Evolutionary conservation across 2,329 filamentous ascomycete genomes (phyloP), one percentile per base, ranked within the genome.

Genomic region (Penicillium frequentans): DNA sequence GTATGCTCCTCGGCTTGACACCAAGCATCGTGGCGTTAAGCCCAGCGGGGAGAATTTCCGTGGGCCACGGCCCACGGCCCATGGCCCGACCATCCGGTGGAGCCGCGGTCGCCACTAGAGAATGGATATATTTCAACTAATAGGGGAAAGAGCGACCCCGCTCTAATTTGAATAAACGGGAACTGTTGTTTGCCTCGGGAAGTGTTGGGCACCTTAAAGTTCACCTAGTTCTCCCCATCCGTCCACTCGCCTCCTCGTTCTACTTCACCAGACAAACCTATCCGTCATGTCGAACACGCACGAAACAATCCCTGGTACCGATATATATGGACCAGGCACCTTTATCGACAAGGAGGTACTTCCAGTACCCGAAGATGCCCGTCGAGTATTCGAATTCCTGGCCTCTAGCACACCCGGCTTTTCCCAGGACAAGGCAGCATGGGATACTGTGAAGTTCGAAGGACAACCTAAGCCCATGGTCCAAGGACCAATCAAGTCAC

Each of bases 401-500:
- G 75, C 74, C 4, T 64, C 66, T 3, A 53, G 62, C 47, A 79
- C 77, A 1, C 77, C 77, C 2, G 73, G 71, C 7, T 79, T 79
- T 57, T 77, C 72, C 5, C 64, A 72, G 44, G 68, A 77, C 59
- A 46, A 46, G 8, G 52, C 54, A 10, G 29, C 54, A 52, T 68
- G 63, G 66, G 52, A 65, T 24, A 65, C 67, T 53, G 77, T 79
- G 31, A 57, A 68, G 6, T 80, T 81, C 55, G 66, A 71, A 5
- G 78, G 78, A 6, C 66, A 70, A 19, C 68, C 71, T 1, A 64
- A 72, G 1, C 76, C 78, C 10, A 70, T 75, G 33, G 71, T 79
- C 5, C 78, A 77, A 2, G 74, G 77, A 1, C 77, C 77, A 2
- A 73, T 80, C 53, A 81, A 80, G 59, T 69, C 76, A 1, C 72